Evolutionary conservation across 2,329 filamentous ascomycete species (phyloP).

Genomic region (Knufia petricola): DNA sequence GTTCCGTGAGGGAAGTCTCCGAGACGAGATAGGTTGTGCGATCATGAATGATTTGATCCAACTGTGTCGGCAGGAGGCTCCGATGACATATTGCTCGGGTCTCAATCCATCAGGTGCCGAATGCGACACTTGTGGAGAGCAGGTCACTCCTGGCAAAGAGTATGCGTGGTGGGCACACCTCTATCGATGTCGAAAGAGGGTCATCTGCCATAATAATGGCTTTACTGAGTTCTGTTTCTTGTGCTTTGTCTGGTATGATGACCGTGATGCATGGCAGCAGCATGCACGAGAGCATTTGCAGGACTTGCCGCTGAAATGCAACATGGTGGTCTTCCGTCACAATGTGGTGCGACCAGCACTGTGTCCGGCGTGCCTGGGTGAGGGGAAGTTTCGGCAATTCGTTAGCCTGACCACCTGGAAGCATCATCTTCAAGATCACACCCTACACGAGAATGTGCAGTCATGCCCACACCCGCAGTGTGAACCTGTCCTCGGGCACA

Average conservation of each 20-base stretch:
- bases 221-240: slow-evolving; percentile 9
- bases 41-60: slow-evolving; percentile 10
- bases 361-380: slow-evolving; percentile 6
- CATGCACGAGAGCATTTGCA: background rate
- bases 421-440: background rate
- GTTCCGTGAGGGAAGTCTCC: slow-evolving; percentile 11
- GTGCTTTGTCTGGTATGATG: slow-evolving; percentile 6
- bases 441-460: background rate
- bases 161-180: background rate
- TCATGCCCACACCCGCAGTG: slow-evolving; percentile 5
- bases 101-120: slow-evolving; percentile 8
- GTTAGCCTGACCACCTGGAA: slow-evolving; percentile 7
- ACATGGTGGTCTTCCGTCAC: slow-evolving; percentile 6
- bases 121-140: background rate
- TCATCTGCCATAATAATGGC: background rate
- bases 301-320: slow-evolving; percentile 2
- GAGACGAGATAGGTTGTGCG: slow-evolving; percentile 1
- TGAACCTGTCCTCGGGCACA: no score
- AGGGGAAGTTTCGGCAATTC: slow-evolving; percentile 5
- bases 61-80: background rate
- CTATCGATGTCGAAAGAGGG: slow-evolving; percentile 6
- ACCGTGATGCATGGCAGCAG: background rate
- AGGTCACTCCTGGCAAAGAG: background rate
- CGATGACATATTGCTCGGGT: slow-evolving; percentile 4
- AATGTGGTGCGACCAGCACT: slow-evolving; percentile 5